phyloP scores from a whole-genome alignment of 2,329 filamentous ascomycete species.

The Cladosporium oxysporum region DNA sequence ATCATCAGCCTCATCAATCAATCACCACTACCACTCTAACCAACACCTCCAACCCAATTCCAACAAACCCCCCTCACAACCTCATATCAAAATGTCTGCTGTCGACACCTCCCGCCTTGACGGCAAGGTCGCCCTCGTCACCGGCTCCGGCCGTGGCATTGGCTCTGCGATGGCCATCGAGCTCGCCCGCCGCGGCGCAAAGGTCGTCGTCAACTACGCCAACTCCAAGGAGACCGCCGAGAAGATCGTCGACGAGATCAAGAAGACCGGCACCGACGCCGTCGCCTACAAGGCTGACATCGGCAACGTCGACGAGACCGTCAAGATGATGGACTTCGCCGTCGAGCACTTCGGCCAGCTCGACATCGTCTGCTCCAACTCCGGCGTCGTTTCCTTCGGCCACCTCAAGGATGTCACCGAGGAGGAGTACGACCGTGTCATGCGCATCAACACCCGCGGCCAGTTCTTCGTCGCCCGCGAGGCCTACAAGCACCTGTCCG shows the following conservation, averaged over 20 bases:
- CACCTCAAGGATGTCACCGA: slow-evolving; percentile 56
- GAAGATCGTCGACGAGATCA: slow-evolving; percentile 66
- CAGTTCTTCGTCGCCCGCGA: slow-evolving; percentile 64
- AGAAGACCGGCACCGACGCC: slow-evolving; percentile 62
- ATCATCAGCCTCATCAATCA: slow-evolving; percentile 12
- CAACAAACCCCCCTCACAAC: slow-evolving; percentile 22
- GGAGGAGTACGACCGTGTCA: slow-evolving; percentile 60
- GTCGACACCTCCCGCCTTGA: slow-evolving; percentile 53
- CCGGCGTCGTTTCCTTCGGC: slow-evolving; percentile 57
- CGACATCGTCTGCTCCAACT: slow-evolving; percentile 71
- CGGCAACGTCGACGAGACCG: slow-evolving; percentile 63
- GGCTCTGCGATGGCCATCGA: slow-evolving; percentile 67
- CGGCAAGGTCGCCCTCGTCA: slow-evolving; percentile 57
- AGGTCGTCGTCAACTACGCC: slow-evolving; percentile 68
- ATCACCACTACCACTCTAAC: slow-evolving; percentile 17
- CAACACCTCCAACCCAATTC: slow-evolving; percentile 3
- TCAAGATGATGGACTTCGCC: slow-evolving; percentile 63
- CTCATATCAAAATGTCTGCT: slow-evolving; percentile 40
- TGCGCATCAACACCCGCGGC: slow-evolving; percentile 62
- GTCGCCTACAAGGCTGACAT: slow-evolving; percentile 69
- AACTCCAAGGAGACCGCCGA: slow-evolving; percentile 66
- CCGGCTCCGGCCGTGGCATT: slow-evolving; percentile 63
- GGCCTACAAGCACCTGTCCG: slow-evolving; percentile 55
- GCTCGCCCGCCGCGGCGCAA: slow-evolving; percentile 65
- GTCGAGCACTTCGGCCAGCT: slow-evolving; percentile 65